Evolutionary conservation across 2,329 filamentous ascomycete species (phyloP), one percentile per base, ranked within the genome.

Genomic region (Calonectria multiphialidica): DNA sequence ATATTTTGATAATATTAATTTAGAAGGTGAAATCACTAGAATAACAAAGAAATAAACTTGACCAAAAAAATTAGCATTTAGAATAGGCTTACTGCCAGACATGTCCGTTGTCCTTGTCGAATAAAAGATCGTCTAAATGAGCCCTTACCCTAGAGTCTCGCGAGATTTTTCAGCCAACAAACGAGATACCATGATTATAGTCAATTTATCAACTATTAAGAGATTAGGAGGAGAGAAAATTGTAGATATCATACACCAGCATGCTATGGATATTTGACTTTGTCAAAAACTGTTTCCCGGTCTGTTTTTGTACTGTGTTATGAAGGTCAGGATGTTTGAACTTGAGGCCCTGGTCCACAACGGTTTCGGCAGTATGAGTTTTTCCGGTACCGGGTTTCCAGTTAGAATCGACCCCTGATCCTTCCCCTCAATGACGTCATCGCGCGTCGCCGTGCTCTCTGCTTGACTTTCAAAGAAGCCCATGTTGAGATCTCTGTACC

Each of bases 361-460:
- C 67, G 8, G 70, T 64, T 49, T 68, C 83, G 30, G 84, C 85
- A 4, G 85, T 86, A 42, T 84, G 77, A 0, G 85, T 87, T 78
- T 87, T 87, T 23, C 86, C 86, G 2, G 86, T 82, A 12, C 86
- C 0, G 86, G 85, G 0, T 79, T 82, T 10, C 86, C 86, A 5
- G 81, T 82, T 2, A 87, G 78, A 5, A 87, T 79, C 76, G 84
- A 85, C 53, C 85, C 85, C 70, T 81, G 83, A 67, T 79, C 86
- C 80, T 88, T 88, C 37, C 86, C 86, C 16, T 81, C 80, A 73
- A 88, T 87, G 62, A 87, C 80, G 70, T 88, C 86, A 78, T 87
- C 86, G 66, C 87, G 87, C 9, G 64, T 77, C 6, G 80, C 77
- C 1, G 81, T 81, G 10, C 85, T 30, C 13, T 57, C 33, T 4